Conservation (phyloP, 371 early-diverging fungal species). For the Apophysomyces variabilis region DNA sequence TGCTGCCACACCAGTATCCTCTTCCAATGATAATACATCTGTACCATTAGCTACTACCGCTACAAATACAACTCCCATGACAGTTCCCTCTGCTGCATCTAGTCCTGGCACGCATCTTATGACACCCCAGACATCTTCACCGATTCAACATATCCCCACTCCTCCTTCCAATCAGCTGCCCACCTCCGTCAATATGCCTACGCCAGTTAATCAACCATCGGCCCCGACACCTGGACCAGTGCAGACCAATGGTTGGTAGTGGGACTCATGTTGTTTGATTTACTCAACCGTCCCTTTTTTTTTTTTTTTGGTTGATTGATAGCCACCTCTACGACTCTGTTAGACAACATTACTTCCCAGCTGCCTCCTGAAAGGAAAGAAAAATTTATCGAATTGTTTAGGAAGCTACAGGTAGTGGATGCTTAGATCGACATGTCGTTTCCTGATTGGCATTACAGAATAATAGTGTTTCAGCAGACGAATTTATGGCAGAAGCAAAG, state of each 20-base stretch:
- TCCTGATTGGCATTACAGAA: constrained; percentile 18
- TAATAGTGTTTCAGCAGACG: constrained; percentile 39
- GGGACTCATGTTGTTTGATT: neutral
- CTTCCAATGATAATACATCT: neutral
- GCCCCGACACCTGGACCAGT: neutral
- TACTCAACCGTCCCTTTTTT: neutral
- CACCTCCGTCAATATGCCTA: neutral
- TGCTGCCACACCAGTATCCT: neutral
- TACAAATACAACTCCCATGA: neutral
- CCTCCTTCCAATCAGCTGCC: constrained; percentile 1
- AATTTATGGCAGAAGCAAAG: constrained; percentile 45
- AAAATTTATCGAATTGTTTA: constrained; percentile 41
- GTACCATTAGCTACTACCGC: constrained; percentile 3
- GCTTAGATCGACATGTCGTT: neutral
- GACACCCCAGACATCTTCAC: constrained; percentile 1
- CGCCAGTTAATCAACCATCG: neutral
- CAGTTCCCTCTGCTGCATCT: neutral
- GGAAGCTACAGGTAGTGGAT: constrained; percentile 37
- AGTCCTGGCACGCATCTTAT: constrained; percentile 6
- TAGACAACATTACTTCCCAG: constrained; percentile 44
- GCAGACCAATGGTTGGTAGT: neutral
- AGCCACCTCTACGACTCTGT: constrained; percentile 35
- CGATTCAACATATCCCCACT: constrained; percentile 1
- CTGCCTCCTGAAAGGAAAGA: constrained; percentile 44
- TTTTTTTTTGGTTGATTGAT: neutral